Evolutionary conservation across 768 basidiomycete genomes (phyloP), one percentile per base, ranked within the genome.

Genomic region (Tulasnella sp.): DNA sequence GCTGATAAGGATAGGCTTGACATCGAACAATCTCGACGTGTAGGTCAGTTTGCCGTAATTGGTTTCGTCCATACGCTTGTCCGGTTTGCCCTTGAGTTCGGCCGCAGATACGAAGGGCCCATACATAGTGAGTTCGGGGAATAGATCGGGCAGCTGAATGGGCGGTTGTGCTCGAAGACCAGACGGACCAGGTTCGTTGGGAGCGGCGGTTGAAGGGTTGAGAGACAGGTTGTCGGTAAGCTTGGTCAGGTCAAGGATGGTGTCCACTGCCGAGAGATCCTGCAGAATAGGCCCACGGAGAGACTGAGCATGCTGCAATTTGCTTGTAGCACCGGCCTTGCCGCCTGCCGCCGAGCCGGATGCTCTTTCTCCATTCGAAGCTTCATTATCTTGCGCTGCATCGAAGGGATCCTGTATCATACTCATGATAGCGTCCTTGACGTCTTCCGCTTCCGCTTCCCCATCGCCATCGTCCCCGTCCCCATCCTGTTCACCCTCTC

Each of bases 1-100:
- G 11, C 93, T 89, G 39, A 98, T 83, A 34, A 99, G 84, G 1
- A 94, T 90, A 1, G 94, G 93, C 78, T 90, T 92, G 40, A 84
- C 82, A 70, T 87, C 83, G 89, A 97, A 92, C 78, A 96, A 89
- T 72, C 85, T 83, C 32, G 88, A 89, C 62, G 88, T 84, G 34
- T 92, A 90, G 29, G 87, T 86, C 34, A 98, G 81, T 75, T 90
- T 92, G 36, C 88, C 88, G 72, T 87, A 88, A 17, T 73, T 75
- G 8, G 88, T 86, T 68, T 95, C 94, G 76, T 98, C 96, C 0
- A 86, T 77, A 36, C 96, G 84, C 65, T 83, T 84, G 75, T 87
- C 89, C 68, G 84, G 85, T 72, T 86, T 89, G 42, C 85, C 84
- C 68, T 85, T 86, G n/a, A 74, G 42, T 41, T 72, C 73, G n/a